Evolutionary conservation across 139 green algal genomes (phyloP).

Genomic region (Auxenochlorella pyrenoidosa): DNA sequence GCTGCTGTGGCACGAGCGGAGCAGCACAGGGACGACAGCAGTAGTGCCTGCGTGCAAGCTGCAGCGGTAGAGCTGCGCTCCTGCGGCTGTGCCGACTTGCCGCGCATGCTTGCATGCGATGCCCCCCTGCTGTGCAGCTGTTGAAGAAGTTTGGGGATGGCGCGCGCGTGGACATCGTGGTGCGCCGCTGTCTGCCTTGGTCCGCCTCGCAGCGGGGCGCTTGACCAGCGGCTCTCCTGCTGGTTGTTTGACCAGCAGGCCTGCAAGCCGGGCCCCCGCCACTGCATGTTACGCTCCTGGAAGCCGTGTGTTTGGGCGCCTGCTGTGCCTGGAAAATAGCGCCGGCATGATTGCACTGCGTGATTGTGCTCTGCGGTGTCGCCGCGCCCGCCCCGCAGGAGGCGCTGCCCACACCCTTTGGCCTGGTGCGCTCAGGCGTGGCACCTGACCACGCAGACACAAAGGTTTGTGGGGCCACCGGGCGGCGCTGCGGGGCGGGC

Average conservation of each 20-base stretch:
- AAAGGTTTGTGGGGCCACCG: slow-evolving; percentile 68
- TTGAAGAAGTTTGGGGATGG: slow-evolving; percentile 58
- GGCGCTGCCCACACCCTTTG: slow-evolving; percentile 91
- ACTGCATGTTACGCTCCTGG: too few relatives aligned
- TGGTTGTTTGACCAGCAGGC: too few relatives aligned
- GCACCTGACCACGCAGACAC: slow-evolving; percentile 96
- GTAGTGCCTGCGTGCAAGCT: too few relatives aligned
- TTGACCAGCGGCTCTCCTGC: too few relatives aligned
- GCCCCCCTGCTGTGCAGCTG: slow-evolving; percentile 51
- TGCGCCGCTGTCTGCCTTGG: slow-evolving; percentile 30
- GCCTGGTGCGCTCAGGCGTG: slow-evolving; percentile 94
- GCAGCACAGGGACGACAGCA: too few relatives aligned
- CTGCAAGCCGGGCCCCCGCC: too few relatives aligned
- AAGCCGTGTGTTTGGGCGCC: too few relatives aligned
- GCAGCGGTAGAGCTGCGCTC: too few relatives aligned
- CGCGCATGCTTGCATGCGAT: not conserved
- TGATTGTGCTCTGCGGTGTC: not conserved
- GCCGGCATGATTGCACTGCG: not conserved
- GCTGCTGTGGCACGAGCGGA: too few relatives aligned
- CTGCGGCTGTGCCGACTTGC: not conserved
- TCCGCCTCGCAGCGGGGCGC: too few relatives aligned
- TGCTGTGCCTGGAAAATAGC: too few relatives aligned
- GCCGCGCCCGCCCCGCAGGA: slow-evolving; percentile 60
- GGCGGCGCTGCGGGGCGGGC: not conserved
- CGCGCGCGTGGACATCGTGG: slow-evolving; percentile 57